Evolutionary conservation across 2,329 filamentous ascomycete species (phyloP), one percentile per base, ranked within the genome.

Genomic region (Diplodia scrobiculata): DNA sequence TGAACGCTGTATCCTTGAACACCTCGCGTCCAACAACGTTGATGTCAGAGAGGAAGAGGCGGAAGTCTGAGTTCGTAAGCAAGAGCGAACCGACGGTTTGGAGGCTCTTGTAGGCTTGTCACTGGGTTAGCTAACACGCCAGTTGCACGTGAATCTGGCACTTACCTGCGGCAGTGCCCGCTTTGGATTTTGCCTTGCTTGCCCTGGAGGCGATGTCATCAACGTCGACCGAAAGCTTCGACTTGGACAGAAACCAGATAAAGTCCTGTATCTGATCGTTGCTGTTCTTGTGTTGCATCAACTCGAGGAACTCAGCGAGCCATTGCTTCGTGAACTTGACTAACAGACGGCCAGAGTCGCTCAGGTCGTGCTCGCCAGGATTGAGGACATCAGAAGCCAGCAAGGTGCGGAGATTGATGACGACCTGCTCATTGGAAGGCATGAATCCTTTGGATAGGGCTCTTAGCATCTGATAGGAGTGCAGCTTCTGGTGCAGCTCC

Each of bases 191-290:
- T 19, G 85, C 85, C 70, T 83, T 84, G 58, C 83, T 83, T 2
- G 87, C 89, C 58, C 84, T 84, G 47, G 83, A 79, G 1, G 84
- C 82, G 52, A 93, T 79, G 67, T 91, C 84, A 19, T 86, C 82
- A 1, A 87, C 81, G 71, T 93, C 88, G 3, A 94, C 78, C 1
- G 85, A 85, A 5, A 95, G 80, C 38, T 86, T 85, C n/a, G 91
- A 88, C 74, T 91, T 89, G 69, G 87, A 81, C 54, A 96, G 77
- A 72, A 89, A 92, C 92, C 92, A 97, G 47, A 97, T 82, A 69
- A 97, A 91, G 72, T 97, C 91, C 76, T 98, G 94, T 19, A 98
- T 86, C 75, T 97, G 90, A 77, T 98, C 92, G 17, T 86, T 78
- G 68, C 83, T 81, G 76, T 97, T 97, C 81, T 97, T 98, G 77